phyloP scores from a whole-genome alignment of 331 rosid species.

The Acacia pycnantha region DNA sequence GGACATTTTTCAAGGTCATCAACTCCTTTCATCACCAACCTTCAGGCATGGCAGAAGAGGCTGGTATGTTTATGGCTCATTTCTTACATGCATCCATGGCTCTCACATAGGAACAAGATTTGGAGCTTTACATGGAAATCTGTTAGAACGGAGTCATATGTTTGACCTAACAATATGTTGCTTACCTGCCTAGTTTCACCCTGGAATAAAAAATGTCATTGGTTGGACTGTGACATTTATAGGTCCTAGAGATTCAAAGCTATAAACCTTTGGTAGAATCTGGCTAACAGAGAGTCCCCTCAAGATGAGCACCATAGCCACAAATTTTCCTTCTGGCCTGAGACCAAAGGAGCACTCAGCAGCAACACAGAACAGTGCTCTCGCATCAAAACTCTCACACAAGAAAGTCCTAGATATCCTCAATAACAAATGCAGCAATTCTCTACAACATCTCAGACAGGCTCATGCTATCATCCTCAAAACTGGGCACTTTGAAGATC shows the following conservation, averaged over 20 bases:
- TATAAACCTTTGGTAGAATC: too few relatives aligned
- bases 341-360: constrained; percentile 18
- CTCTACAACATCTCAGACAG: constrained; percentile 45
- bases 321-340: not conserved
- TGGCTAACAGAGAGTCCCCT: too few relatives aligned
- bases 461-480: constrained; percentile 45
- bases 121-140: not conserved
- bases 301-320: not conserved
- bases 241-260: not conserved
- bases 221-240: not conserved
- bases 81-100: not conserved
- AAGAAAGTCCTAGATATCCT: constrained; percentile 47
- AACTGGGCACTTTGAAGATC: constrained; percentile 34
- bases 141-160: not conserved
- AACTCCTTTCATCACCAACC: not conserved
- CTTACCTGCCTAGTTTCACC: not conserved
- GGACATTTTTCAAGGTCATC: not conserved
- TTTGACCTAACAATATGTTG: not conserved
- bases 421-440: constrained; percentile 40
- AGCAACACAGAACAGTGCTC: constrained; percentile 6
- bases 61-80: constrained; percentile 47
- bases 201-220: too few relatives aligned
- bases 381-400: constrained; percentile 46
- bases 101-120: too few relatives aligned
- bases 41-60: constrained; percentile 13